Base-by-base conservation (phyloP, 257 asterid genomes). In the Ligustrum vulgare region DNA sequence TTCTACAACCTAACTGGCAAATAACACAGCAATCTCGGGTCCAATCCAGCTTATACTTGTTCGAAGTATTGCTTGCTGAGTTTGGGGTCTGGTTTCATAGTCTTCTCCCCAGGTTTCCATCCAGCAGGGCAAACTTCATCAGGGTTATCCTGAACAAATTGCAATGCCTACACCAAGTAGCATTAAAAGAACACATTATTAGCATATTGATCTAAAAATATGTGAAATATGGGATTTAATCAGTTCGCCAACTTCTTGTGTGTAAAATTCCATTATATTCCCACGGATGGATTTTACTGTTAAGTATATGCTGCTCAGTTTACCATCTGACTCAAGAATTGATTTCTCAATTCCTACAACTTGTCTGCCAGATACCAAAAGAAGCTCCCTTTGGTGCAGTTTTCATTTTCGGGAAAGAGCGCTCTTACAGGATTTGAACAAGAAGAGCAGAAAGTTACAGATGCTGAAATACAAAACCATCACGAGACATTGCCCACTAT, bases 101-200 rank as follows among this genome's bases (percentile, higher is more conserved):
- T 83, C 80, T 88, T 93, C 84, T 95, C 98, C 34, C 99, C 99
- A 6, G 99, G 99, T 87, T 95, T 95, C 99, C 99, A 95, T 80
- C 98, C 99, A 73, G 99, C 99, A 0, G 99, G 99, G 89, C 99
- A 95, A 13, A 95, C 99, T 83, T 95, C 99, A 69, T 95, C 99
- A 0, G 99, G 99, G 86, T 95, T 95, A 32, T 93, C 97, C 85
- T 95, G 97, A 70, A 95, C 98, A 11, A 85, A 93, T 77, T 89
- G 98, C 92, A 95, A 74, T 2, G 98, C 98, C 98, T 94, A 85
- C 84, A 75, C 18, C 18, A 75, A 67, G 37, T 37, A 74, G 16
- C 15, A 49, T 51, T 34, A 33, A 36, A 73, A 8, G 9, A n/a
- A 54, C 25, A 16, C 25, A 54, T 45, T 45, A 54, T 45, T 45